Evolutionary conservation across 208 protist genomes (phyloP), one percentile per base, ranked within the genome.

Genomic region (Leishmania braziliensis): DNA sequence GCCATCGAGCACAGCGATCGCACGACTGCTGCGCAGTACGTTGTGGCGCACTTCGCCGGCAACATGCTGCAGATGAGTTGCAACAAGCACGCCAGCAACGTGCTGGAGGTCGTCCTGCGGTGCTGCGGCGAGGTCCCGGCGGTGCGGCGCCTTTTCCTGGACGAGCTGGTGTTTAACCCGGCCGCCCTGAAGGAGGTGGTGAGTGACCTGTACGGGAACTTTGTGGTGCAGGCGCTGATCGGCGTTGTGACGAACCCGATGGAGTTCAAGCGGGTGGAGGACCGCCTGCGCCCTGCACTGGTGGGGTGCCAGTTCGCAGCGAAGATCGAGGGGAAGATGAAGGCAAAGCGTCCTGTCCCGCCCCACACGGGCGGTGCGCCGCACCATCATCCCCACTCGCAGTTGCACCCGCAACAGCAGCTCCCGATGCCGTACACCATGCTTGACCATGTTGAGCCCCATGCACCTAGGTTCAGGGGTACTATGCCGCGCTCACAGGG

Each of bases 161-260:
- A 98, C 63, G 92, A 97, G 89, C 85, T 98, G n/a, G 77, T 97
- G 56, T 94, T 83, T 81, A 95, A 94, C 75, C 93, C 92, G 4
- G 90, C 90, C n/a, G 84, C 92, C 12, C 80, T 96, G 76, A 85
- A 92, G 78, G 89, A 95, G 84, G 73, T 96, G 74, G 89, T 95
- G 66, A 87, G 86, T 66, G 93, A 97, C 84, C 74, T 71, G 60
- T 98, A 89, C 80, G 95, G 95, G 29, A 98, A 98, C 86, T 98
- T 96, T 80, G 95, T 97, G 9, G 84, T 97, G 70, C 95, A 97
- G 85, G 84, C 90, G 56, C 78, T 97, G 72, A 89, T 95, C 56
- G 88, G 90, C 56, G 88, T 85, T 36, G 86, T 76, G 51, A 80
- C 83, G 16, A 79, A 92, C 73, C 76, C 89, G 23, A 86, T 77